A percentile compares a stretch with the other conserved stretches of the same genome.
phyloP scores from a whole-genome alignment of 768 basidiomycete genomes.

The Pilatotrama ljubarskyi region DNA sequence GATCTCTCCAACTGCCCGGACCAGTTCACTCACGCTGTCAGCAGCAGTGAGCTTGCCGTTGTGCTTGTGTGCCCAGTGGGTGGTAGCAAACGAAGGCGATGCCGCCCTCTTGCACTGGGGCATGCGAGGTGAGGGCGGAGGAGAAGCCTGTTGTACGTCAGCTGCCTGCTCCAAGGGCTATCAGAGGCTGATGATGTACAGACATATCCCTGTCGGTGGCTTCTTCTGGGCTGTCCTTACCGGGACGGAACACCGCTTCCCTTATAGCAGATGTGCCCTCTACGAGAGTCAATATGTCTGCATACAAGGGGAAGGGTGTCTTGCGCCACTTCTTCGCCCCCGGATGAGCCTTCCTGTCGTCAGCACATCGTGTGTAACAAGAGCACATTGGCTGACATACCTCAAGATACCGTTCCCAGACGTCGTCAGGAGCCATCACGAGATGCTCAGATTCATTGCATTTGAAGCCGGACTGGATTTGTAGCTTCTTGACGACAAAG shows the following conservation, averaged over 20 bases:
- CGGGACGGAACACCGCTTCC: not conserved
- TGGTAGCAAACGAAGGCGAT: too few relatives aligned
- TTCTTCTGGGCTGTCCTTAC: not conserved
- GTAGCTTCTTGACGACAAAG: not conserved
- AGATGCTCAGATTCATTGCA: not conserved
- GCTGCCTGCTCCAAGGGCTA: too few relatives aligned
- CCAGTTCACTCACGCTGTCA: too few relatives aligned
- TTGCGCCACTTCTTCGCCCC: not conserved
- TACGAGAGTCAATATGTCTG: not conserved
- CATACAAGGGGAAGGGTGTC: not conserved
- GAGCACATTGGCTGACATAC: not conserved
- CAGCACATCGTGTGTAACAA: not conserved
- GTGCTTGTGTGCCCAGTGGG: too few relatives aligned
- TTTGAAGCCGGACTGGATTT: not conserved
- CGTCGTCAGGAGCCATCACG: not conserved
- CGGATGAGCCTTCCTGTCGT: not conserved
- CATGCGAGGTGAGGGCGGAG: too few relatives aligned
- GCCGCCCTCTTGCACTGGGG: too few relatives aligned
- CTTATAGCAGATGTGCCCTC: not conserved
- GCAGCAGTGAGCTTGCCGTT: too few relatives aligned
- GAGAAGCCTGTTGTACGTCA: too few relatives aligned
- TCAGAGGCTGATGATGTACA: too few relatives aligned
- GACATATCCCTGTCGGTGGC: too few relatives aligned
- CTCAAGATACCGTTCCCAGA: conserved; percentile 2
- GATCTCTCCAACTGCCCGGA: too few relatives aligned